Base-by-base conservation (phyloP, 2,329 filamentous ascomycete genomes). In the Penicillium expansum region DNA sequence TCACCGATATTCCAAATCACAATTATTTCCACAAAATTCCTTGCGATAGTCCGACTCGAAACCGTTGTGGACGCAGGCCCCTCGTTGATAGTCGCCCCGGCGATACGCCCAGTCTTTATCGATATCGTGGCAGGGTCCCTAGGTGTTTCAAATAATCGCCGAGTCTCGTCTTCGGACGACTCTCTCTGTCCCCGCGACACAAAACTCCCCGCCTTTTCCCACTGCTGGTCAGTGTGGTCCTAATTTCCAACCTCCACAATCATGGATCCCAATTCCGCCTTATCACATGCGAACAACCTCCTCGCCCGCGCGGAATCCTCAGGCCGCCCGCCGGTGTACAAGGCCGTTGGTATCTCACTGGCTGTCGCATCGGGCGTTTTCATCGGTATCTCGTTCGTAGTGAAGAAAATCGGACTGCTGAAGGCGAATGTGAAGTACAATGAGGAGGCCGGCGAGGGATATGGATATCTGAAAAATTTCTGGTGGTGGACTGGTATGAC, bases 401-500 rank as follows among this genome's bases (percentile, higher is more conserved):
- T 99, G 69, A 97, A 97, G 77, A 99, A 99, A 78, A 82, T 90
- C 58, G 94, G 94, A 5, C 77, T 99, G 65, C 81, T 99, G 60
- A 92, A 86, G 73, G 93, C 94, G 49, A 99, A 97, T 75, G 86
- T 90, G 67, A 97, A 97, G 74, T 97, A 97, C 80, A 89, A 96
- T 60, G 92, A 97, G 76, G 91, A 90, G 63, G 92, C 94, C 0
- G 94, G 94, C 58, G 93, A 97, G 75, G 94, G 94, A 55, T 97
- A 97, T 74, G 92, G 93, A 60, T 99, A 97, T 73, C 85, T 99
- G 67, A 96, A 96, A 79, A 97, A 97, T 69, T 81, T 81, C 20
- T 96, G 84, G 79, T 99, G 94, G 94, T 99, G 94, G 94, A 75
- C 80, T 1, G 94, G 94, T 66, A 97, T 99, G 94, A 92, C 80